phyloP scores from a whole-genome alignment of 1,284 basidiomycete species.

The Prillingera fragicola region DNA sequence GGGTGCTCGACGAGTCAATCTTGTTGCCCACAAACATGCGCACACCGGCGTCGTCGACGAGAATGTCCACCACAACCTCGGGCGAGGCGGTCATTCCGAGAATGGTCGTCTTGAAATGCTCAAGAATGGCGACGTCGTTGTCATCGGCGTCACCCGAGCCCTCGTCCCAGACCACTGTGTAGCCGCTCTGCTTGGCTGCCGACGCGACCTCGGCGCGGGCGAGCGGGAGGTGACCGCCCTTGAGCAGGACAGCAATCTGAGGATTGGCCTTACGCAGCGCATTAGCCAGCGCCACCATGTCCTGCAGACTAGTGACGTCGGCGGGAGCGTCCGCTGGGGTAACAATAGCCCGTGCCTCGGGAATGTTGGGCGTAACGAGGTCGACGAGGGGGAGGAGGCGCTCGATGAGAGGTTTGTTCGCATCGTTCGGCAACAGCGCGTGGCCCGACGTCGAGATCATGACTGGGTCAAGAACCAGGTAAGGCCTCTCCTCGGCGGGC shows the following conservation, averaged over 20 bases:
- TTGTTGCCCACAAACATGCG: constrained; percentile 62
- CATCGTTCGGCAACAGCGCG: constrained; percentile 60
- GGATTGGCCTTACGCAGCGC: constrained; percentile 55
- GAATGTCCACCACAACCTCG: constrained; percentile 69
- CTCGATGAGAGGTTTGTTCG: constrained; percentile 46
- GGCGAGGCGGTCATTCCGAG: not conserved
- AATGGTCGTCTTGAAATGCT: constrained; percentile 13
- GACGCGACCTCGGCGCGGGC: constrained; percentile 51
- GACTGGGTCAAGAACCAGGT: constrained; percentile 79
- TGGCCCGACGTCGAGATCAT: constrained; percentile 91
- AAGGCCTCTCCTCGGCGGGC: constrained; percentile 40
- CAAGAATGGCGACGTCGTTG: constrained; percentile 26
- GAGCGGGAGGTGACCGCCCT: constrained; percentile 73
- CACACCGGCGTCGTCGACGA: constrained; percentile 51
- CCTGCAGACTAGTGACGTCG: constrained; percentile 23
- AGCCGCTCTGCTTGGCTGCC: constrained; percentile 5
- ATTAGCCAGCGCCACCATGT: constrained; percentile 62
- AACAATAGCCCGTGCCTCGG: constrained; percentile 63
- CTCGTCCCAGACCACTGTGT: constrained; percentile 4
- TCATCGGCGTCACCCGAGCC: constrained; percentile 16
- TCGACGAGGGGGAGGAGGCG: constrained; percentile 66
- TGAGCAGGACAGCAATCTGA: constrained; percentile 63
- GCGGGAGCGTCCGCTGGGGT: constrained; percentile 1
- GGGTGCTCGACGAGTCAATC: constrained; percentile 68
- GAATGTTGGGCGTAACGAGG: constrained; percentile 80